These are phyloP conservation scores for Neonectria ditissima DNA, from an alignment of 2,329 filamentous ascomycete species.

Conservation along the genomic window DNA sequence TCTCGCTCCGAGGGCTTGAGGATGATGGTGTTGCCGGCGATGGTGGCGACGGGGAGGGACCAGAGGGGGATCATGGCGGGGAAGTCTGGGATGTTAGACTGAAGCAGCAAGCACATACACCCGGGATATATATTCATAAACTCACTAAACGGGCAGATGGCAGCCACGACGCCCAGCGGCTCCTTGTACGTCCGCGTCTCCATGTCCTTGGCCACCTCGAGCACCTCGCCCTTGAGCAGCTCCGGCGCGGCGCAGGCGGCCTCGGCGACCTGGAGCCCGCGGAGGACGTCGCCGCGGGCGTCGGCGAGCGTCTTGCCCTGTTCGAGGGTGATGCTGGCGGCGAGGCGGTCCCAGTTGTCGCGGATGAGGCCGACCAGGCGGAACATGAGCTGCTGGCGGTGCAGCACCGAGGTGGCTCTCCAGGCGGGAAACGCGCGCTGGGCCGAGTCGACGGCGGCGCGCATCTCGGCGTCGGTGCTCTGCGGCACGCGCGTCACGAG, in stretches of 20 bases:
- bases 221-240: constrained; percentile 78
- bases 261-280: constrained; percentile 81
- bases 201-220: constrained; percentile 87
- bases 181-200: constrained; percentile 82
- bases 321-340: constrained; percentile 81
- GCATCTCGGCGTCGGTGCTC: constrained; percentile 76
- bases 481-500: constrained; percentile 82
- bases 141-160: constrained; percentile 81
- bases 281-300: constrained; percentile 78
- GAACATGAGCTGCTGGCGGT: constrained; percentile 82
- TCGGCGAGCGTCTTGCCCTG: constrained; percentile 85
- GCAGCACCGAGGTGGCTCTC: constrained; percentile 73
- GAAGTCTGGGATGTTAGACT: constrained; percentile 66
- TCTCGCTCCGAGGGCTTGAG: constrained; percentile 85
- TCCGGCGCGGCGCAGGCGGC: constrained; percentile 80
- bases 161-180: constrained; percentile 79
- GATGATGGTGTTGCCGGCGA: constrained; percentile 81
- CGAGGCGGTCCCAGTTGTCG: constrained; percentile 82
- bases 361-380: constrained; percentile 78
- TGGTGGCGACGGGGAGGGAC: constrained; percentile 83
- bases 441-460: constrained; percentile 76
- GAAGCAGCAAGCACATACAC: too few relatives aligned
- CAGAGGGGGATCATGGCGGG: constrained; percentile 87
- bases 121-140: too few relatives aligned
- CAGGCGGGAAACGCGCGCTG: constrained; percentile 77